Base-by-base conservation (phyloP, 805 yeast species). In the Priceomyces castillae region DNA sequence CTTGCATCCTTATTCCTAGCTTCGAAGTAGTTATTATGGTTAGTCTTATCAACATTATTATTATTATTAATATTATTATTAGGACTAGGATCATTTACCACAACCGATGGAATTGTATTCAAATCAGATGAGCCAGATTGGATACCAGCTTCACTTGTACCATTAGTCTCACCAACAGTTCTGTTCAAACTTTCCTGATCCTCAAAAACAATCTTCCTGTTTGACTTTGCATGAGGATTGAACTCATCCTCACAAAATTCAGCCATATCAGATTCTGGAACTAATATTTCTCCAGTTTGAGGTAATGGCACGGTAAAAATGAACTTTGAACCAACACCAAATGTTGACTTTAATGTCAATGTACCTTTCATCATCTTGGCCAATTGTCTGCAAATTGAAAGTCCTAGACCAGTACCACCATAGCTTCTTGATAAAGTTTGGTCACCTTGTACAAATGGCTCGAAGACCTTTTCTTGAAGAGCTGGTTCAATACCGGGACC, bases 381-480 rank as follows among this genome's bases (percentile, higher is more conserved):
- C 46, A 94, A 76, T 63, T 92, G 97, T 46, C 88, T 74, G 65
- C 97, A 94, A 56, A 92, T 92, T 1, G 82, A 76, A 35, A 92
- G 74, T 1, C 99, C 99, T 38, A 92, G 71, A 2, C 98, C 99
- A 0, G 97, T 94, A 52, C 99, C 99, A 46, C 98, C 97, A 58
- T 86, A 84, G 44, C 90, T 87, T 57, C 96, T 76, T 4, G 96
- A 86, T 20, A 89, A 71, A 0, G 97, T 89, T 62, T 90, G 96
- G 58, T 92, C 98, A 41, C 98, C 99, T 67, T 92, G 99, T 15
- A 90, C 90, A 69, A 92, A 92, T 1, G 98, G 97, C 56, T 94
- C 97, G 62, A 92, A 92, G 1, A 92, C 95, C 47, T 85, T 81
- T 35, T 81, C 81, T 56, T 87, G 97, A 42, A 90, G 64, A 1